Conservation (phyloP, 2,329 filamentous ascomycete genomes). For the Hypomyces rosellus region DNA sequence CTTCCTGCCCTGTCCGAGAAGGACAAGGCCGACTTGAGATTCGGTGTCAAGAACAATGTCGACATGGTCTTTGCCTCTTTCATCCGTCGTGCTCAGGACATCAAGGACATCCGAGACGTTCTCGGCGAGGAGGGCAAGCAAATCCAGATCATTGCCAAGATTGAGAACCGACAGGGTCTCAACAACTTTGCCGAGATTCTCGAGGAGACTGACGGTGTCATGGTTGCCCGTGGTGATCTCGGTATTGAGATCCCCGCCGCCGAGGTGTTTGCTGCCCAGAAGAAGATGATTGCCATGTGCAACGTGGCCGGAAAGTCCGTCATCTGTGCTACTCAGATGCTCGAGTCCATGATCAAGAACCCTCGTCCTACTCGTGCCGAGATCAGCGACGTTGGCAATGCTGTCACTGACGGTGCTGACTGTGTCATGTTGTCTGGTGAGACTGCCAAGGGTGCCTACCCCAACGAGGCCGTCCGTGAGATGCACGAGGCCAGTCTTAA, state of each 20-base stretch:
- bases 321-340: conserved; percentile 99
- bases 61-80: conserved; percentile 99
- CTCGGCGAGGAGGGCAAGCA: conserved; percentile 88
- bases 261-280: conserved; percentile 98
- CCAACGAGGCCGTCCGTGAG: conserved; percentile 84
- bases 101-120: conserved; percentile 84
- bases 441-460: conserved; percentile 97
- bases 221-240: conserved; percentile 93
- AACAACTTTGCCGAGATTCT: conserved; percentile 99
- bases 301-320: conserved; percentile 98
- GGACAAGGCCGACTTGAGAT: conserved; percentile 88
- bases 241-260: conserved; percentile 98
- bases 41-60: conserved; percentile 97
- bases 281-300: conserved; percentile 99
- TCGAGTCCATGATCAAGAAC: conserved; percentile 99
- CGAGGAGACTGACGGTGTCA: conserved; percentile 93
- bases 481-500: conserved; percentile 98
- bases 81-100: conserved; percentile 90
- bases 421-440: conserved; percentile 99
- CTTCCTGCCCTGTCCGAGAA: conserved; percentile 96
- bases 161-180: conserved; percentile 98
- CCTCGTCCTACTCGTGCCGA: conserved; percentile 95
- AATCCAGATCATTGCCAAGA: conserved; percentile 99
- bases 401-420: conserved; percentile 94
- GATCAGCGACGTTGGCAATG: conserved; percentile 97